Evolutionary conservation across 148 eudicot species (phyloP).

Genomic region (Arctostaphylos glauca): DNA sequence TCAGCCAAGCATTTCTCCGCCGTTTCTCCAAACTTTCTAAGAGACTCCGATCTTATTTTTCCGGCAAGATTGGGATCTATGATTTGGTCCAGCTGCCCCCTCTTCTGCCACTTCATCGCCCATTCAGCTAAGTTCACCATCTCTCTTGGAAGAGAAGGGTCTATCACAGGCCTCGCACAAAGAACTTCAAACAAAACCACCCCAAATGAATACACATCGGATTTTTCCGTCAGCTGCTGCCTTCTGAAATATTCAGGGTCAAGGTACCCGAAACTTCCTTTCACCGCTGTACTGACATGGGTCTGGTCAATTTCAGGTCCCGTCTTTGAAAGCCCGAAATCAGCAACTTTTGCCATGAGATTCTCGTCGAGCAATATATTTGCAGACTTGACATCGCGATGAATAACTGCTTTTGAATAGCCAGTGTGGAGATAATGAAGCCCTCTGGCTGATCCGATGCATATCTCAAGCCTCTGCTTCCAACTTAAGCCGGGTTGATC

Average conservation of each 20-base stretch:
- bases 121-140: constrained; percentile 90
- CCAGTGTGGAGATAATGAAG: constrained; percentile 96
- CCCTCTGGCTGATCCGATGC: constrained; percentile 92
- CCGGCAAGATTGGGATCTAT: constrained; percentile 62
- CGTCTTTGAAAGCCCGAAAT: constrained; percentile 86
- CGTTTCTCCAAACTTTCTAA: constrained; percentile 80
- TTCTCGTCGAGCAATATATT: constrained; percentile 83
- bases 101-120: constrained; percentile 91
- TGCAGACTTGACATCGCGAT: constrained; percentile 95
- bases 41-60: constrained; percentile 67
- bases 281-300: constrained; percentile 94
- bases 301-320: constrained; percentile 95
- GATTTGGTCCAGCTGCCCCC: constrained; percentile 72
- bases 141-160: constrained; percentile 84
- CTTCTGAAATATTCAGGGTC: constrained; percentile 93
- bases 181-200: constrained; percentile 86
- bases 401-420: constrained; percentile 80
- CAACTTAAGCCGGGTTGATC: constrained; percentile 70
- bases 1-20: constrained; percentile 96
- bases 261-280: constrained; percentile 93
- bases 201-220: constrained; percentile 93
- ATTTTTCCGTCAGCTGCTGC: constrained; percentile 89
- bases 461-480: constrained; percentile 88
- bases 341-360: constrained; percentile 89
- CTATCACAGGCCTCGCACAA: constrained; percentile 90